Evolutionary conservation across 306 rosid species (phyloP).

Genomic region (Oemleria cerasiformis): DNA sequence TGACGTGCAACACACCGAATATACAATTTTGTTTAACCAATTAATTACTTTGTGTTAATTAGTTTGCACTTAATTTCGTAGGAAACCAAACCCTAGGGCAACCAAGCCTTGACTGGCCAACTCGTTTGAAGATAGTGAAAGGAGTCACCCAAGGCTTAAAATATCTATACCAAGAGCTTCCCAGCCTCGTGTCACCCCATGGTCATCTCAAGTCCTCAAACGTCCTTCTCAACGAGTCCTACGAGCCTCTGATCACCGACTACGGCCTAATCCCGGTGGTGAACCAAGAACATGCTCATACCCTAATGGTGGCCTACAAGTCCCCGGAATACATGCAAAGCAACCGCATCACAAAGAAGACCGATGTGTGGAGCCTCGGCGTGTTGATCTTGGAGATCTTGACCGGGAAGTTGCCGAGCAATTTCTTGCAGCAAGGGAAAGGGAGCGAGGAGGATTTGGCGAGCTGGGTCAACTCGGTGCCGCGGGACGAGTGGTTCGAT

Average conservation of each 20-base stretch:
- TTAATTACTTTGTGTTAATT: neutral
- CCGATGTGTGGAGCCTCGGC: slow-evolving; percentile 86
- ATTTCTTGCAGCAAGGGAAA: slow-evolving; percentile 53
- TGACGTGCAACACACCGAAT: no score
- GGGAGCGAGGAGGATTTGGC: slow-evolving; percentile 56
- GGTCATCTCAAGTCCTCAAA: slow-evolving; percentile 91
- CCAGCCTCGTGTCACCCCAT: slow-evolving; percentile 66
- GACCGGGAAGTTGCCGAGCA: slow-evolving; percentile 58
- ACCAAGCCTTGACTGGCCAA: slow-evolving; percentile 73
- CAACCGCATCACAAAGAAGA: slow-evolving; percentile 76
- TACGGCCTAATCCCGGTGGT: slow-evolving; percentile 73
- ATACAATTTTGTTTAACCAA: no score
- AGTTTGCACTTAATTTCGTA: slow-evolving; percentile 15
- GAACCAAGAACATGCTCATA: slow-evolving; percentile 70
- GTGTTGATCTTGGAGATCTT: slow-evolving; percentile 64
- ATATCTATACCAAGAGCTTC: slow-evolving; percentile 65
- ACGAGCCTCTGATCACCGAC: slow-evolving; percentile 73
- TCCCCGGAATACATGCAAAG: slow-evolving; percentile 70
- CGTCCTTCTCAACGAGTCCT: slow-evolving; percentile 54
- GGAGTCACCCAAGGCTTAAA: slow-evolving; percentile 74
- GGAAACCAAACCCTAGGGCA: slow-evolving; percentile 55
- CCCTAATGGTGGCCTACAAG: slow-evolving; percentile 66
- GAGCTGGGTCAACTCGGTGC: slow-evolving; percentile 55
- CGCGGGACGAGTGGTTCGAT: slow-evolving; percentile 46
- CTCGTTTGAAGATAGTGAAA: slow-evolving; percentile 66